A percentile compares a stretch with the other conserved stretches of the same genome.
phyloP scores from a whole-genome alignment of 225 moss, liverwort and hornwort species.

The Pseudisothecium myosuroides region DNA sequence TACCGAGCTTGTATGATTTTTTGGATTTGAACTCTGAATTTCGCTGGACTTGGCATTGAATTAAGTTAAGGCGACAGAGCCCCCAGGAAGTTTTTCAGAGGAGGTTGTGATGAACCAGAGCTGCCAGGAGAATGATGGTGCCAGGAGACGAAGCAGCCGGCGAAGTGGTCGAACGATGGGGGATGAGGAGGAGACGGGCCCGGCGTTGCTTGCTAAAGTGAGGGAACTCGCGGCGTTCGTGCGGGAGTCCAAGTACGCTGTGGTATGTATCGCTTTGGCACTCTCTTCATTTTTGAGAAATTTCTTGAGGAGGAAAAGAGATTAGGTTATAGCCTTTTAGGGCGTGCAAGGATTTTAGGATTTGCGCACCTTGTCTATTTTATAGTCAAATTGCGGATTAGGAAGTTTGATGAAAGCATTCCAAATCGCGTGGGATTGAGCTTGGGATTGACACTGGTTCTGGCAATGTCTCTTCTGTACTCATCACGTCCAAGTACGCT shows the following conservation, averaged over 20 bases:
- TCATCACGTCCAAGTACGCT: not conserved
- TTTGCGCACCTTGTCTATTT: not conserved
- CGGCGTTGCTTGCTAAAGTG: slow-evolving; percentile 26
- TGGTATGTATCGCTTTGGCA: slow-evolving; percentile 2
- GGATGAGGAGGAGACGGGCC: slow-evolving; percentile 8
- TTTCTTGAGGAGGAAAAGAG: not conserved
- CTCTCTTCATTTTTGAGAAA: not conserved
- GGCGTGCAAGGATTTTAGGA: not conserved
- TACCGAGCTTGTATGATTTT: too few relatives aligned
- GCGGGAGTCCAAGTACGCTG: slow-evolving; percentile 19
- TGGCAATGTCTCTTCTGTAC: not conserved
- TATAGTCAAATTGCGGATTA: not conserved
- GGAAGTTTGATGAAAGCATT: not conserved
- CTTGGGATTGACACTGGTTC: not conserved
- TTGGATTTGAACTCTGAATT: not conserved
- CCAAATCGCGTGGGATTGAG: not conserved
- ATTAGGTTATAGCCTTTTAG: not conserved
- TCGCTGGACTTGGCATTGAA: not conserved
- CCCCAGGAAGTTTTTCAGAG: not conserved
- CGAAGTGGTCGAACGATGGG: not conserved
- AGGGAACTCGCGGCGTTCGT: slow-evolving; percentile 24
- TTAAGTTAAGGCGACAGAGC: not conserved
- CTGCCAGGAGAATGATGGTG: not conserved
- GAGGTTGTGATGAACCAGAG: not conserved
- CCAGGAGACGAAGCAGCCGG: slow-evolving; percentile 1